A percentile compares a stretch with the other conserved stretches of the same genome.
phyloP scores from a whole-genome alignment of 768 basidiomycete species.

The Tylopilus balloui region DNA sequence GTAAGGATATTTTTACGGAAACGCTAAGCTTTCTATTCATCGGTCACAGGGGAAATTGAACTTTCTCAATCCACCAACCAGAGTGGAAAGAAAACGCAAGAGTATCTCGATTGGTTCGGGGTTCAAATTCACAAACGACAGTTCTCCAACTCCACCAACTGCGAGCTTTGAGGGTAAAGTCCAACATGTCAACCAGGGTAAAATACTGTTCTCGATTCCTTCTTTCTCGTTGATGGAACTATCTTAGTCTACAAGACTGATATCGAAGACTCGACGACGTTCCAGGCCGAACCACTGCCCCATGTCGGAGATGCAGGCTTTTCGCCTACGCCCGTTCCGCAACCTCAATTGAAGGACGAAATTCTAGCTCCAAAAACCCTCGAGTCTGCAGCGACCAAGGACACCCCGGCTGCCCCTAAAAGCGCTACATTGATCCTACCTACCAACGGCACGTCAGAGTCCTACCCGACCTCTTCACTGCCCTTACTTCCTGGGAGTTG shows the following conservation, averaged over 20 bases:
- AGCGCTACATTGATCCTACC: neutral
- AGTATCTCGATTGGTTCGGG: conserved; percentile 27
- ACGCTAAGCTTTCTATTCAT: conserved; percentile 1
- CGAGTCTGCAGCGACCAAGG: neutral
- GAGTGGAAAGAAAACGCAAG: conserved; percentile 13
- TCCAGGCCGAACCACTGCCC: neutral
- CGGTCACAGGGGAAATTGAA: conserved; percentile 26
- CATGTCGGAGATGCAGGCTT: neutral
- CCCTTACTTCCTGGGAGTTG: conserved; percentile 1
- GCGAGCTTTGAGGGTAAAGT: conserved; percentile 33
- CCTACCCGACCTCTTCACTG: neutral
- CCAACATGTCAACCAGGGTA: conserved; percentile 30
- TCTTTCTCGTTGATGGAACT: neutral
- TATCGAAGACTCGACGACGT: conserved; percentile 13
- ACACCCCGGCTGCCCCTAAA: neutral
- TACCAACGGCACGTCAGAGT: neutral
- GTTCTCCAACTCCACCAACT: conserved; percentile 20
- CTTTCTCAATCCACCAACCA: conserved; percentile 22
- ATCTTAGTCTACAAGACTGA: conserved; percentile 29
- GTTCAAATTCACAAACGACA: conserved; percentile 19
- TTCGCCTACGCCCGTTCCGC: neutral
- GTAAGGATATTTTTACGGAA: conserved; percentile 30
- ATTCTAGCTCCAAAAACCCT: neutral
- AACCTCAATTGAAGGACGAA: neutral
- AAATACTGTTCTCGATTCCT: neutral